Evolutionary conservation across 169 alveolate species (phyloP), one percentile per base, ranked within the genome.

Genomic region (Plasmodium gaboni): DNA sequence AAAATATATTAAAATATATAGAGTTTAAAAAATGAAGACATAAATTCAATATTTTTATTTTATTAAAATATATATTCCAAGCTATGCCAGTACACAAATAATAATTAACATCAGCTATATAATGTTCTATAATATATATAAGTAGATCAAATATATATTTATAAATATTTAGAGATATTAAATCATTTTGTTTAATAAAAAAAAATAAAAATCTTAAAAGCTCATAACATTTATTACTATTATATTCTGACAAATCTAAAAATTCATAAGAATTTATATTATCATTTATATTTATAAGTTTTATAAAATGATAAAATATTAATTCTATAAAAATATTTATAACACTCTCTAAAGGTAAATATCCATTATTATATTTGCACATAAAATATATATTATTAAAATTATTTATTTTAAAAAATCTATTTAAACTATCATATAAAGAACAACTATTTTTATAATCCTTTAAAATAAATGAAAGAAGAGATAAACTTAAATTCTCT

Each of bases 311-410:
- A 24, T 15, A 48, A 7, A 15, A 26, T 1, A 78, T 15, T 1
- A 55, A 44, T 0, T 61, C 59, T 19, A 68, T 57, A 22, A 83
- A 67, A 9, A 83, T 0, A 2, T 42, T 83, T 38, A 83, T 19
- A 1, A 83, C 38, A 13, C 17, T 17, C 15, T 57, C 15, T n/a
- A 83, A 61, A 5, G 85, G 65, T 1, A 83, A 28, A 48, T 32
- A 83, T 0, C 91, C 91, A 26, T 44, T 48, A 17, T 83, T 83
- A 48, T 83, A 83, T 48, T 83, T 83, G 9, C 91, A 83, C 10
- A 83, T 5, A 28, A 83, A 83, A 68, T 83, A 83, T 12, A 83
- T 83, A 13, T 69, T 83, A 15, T 69, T 83, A 28, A 67, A 68
- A 10, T 46, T 32, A 8, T 53, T 83, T 26, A 57, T 9, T 12